Evolutionary conservation across 176 grass and related monocot genomes (phyloP), one percentile per base, ranked within the genome.

Genomic region (Carex scoparia): DNA sequence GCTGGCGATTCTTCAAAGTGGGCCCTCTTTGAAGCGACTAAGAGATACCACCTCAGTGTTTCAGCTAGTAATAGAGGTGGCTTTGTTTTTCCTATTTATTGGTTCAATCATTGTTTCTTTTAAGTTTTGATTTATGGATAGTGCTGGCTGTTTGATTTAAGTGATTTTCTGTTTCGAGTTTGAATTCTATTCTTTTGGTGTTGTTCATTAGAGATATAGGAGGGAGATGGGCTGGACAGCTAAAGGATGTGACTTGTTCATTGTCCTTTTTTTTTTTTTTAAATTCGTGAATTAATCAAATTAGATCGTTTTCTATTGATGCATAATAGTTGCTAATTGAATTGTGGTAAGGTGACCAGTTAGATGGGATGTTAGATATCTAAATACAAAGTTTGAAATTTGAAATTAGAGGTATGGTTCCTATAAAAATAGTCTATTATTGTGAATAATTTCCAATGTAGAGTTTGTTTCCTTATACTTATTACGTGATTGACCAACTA

Each of bases 41-140:
- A 66, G 58, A 68, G 61, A 69, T 30, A 23, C 64, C 13, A 51
- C 7, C 64, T 83, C 28, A 83, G 40, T 55, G 81, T 83, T 69
- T 49, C 64, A 16, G 60, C 81, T 12, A 83, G 12, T 55, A 83
- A 83, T 53, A 44, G 81, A 83, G 81, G 81, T 83, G 68, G 14
- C 19, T 53, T 81, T 67, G 46, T 7, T 49, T 82, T 53, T 8
- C 28, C 68, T 48, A 1, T 12, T 27, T 16, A 59, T 23, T 57
- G 75, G 8, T 32, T 27, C 18, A 42, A 74, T 74, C 35, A 48
- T 74, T 38, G 46, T 28, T 3, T 12, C 5, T 27, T 81, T 18
- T 56, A 14, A 11, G 55, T 81, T 81, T 37, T 63, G 32, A 4
- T 40, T 81, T 81, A 63, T 81, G 33, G 73, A 51, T 32, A 18